Conservation (phyloP, 2,329 filamentous ascomycete species). For the Sclerotinia glacialis region DNA sequence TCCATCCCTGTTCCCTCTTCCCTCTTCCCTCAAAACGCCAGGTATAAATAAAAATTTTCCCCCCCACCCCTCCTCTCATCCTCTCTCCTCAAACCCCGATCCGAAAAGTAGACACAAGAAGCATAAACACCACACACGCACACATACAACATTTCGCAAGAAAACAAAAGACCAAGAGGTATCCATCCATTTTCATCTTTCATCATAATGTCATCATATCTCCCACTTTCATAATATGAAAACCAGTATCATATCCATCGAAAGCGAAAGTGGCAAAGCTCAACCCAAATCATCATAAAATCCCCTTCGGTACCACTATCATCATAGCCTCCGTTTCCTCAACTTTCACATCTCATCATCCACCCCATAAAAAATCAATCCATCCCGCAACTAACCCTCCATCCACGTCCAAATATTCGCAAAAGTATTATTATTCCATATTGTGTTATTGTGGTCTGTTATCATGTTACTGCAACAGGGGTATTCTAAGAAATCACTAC, state of each 20-base stretch:
- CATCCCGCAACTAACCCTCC: neutral
- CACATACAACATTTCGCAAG: neutral
- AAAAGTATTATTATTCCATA: conserved; percentile 10
- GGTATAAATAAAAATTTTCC: too few species aligned
- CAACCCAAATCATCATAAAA: neutral
- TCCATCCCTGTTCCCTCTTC: too few species aligned
- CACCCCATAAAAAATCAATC: neutral
- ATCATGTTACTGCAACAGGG: conserved; percentile 5
- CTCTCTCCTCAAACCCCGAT: neutral
- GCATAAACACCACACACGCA: neutral
- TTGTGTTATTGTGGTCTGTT: conserved; percentile 5
- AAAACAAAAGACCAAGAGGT: conserved; percentile 3
- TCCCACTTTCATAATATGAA: neutral
- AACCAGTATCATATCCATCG: conserved; percentile 1
- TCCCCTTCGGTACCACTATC: neutral
- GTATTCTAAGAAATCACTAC: conserved; percentile 9
- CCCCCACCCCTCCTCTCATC: too few species aligned
- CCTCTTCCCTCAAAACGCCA: too few species aligned
- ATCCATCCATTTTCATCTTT: conserved; percentile 7
- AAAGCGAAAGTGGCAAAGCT: neutral
- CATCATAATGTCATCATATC: conserved; percentile 11
- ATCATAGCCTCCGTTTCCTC: neutral
- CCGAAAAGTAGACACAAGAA: neutral
- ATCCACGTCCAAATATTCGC: neutral
- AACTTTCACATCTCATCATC: conserved; percentile 1